Evolutionary conservation across 306 rosid species (phyloP), one percentile per base, ranked within the genome.

Genomic region (Calophaca sinica): DNA sequence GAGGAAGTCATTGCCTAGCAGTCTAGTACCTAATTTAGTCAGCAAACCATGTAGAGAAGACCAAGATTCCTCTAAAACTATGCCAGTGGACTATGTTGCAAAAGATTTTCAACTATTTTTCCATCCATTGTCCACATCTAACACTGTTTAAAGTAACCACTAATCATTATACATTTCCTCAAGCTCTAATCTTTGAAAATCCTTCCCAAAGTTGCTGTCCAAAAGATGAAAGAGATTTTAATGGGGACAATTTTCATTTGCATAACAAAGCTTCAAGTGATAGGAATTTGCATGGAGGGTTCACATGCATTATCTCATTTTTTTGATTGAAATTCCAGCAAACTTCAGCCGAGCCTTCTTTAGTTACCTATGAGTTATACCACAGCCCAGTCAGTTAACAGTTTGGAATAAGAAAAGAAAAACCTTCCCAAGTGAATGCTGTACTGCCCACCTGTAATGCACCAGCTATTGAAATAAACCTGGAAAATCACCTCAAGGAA

Each of bases 221-320:
- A 50, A 31, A 55, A 52, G 38, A 73, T 46, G 62, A 65, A 48
- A 33, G 51, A 28, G 52, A 50, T 72, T 67, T 73, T 79, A 36
- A 65, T 36, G 20, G 63, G 64, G 31, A 33, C 36, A 1, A 0
- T 53, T 63, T 79, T 72, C 13, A 26, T 70, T 39, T 70, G 58
- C 45, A 66, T 73, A 9, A 33, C 13, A 72, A 29, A 66, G 63
- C 42, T 53, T 44, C 49, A 57, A 41, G 51, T 73, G 48, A 11
- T 66, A 46, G 59, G 36, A 13, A 48, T 57, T 39, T 59, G 35
- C 51, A 32, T 57, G 35, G 51, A 59, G 49, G 60, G 36, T 55
- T 54, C 62, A 46, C 14, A 38, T 73, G 13, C 48, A 9, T 15
- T 13, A 52, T 42, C 65, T 44, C 72, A 33, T 41, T 45, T 54